phyloP scores from a whole-genome alignment of 371 early-diverging fungal genomes.

The Apophysomyces ossiformis region DNA sequence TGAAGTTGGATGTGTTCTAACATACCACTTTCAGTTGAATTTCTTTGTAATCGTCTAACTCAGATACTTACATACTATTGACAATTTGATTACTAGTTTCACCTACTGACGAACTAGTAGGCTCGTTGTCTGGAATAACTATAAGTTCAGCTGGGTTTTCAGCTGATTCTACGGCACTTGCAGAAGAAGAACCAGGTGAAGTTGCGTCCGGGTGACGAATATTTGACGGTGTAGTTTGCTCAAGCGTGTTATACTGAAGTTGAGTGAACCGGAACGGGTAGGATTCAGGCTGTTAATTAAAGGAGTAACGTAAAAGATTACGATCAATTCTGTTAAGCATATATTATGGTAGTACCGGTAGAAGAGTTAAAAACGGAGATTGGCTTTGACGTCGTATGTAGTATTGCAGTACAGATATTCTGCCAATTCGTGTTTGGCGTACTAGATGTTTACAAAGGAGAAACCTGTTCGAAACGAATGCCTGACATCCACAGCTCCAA shows the following conservation, averaged over 20 bases:
- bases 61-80: not conserved
- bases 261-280: not conserved
- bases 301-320: not conserved
- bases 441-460: not conserved
- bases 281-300: not conserved
- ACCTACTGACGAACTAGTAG: not conserved
- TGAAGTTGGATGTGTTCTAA: not conserved
- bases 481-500: not conserved
- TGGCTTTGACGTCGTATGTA: not conserved
- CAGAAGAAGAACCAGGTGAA: not conserved
- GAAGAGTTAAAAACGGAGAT: not conserved
- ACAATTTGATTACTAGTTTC: not conserved
- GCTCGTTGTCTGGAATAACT: not conserved
- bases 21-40: not conserved
- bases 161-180: not conserved
- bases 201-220: not conserved
- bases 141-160: not conserved
- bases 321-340: not conserved
- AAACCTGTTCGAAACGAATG: not conserved
- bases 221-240: not conserved
- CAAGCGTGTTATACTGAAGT: not conserved
- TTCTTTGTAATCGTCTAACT: not conserved
- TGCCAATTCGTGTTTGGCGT: not conserved
- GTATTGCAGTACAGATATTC: not conserved
- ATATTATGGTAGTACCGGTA: not conserved